Evolutionary conservation across 768 basidiomycete species (phyloP).

Genomic region (Lactarius evosmus): DNA sequence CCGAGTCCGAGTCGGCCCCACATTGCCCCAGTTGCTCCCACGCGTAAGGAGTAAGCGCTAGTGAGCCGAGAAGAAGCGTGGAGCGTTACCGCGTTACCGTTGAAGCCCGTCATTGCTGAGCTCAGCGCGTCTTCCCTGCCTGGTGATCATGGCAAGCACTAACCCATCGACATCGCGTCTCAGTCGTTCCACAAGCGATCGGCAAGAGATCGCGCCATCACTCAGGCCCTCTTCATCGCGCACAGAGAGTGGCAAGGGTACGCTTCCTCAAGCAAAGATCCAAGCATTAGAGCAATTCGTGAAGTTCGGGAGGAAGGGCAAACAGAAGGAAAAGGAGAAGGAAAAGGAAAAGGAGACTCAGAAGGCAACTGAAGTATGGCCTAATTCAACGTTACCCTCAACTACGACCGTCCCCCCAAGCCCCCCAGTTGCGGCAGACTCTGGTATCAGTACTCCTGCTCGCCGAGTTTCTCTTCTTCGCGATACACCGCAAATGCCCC

Average conservation of each 20-base stretch:
- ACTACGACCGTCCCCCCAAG: background rate
- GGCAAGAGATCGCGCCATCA: background rate
- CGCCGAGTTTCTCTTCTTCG: background rate
- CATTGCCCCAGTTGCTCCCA: background rate
- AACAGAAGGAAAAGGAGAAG: constrained; percentile 20
- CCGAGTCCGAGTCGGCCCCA: no score
- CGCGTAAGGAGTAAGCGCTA: no score
- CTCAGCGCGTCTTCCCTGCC: background rate
- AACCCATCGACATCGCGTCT: constrained; percentile 13
- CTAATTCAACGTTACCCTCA: constrained; percentile 22
- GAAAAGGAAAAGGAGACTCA: constrained; percentile 4
- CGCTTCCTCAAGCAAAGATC: constrained; percentile 22
- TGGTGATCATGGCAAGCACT: constrained; percentile 10
- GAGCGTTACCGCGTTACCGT: background rate
- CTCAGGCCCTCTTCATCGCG: constrained; percentile 11
- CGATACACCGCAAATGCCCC: background rate
- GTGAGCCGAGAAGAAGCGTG: no score
- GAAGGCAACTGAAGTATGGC: constrained; percentile 20
- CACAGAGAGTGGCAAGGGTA: background rate
- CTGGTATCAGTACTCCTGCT: background rate
- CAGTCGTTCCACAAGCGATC: constrained; percentile 16
- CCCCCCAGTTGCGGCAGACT: background rate
- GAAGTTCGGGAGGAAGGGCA: constrained; percentile 26
- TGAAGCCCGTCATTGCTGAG: background rate
- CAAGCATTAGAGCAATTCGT: constrained; percentile 25